phyloP scores from a whole-genome alignment of 192 early-diverging fungal species.

The Backusella macrospora region DNA sequence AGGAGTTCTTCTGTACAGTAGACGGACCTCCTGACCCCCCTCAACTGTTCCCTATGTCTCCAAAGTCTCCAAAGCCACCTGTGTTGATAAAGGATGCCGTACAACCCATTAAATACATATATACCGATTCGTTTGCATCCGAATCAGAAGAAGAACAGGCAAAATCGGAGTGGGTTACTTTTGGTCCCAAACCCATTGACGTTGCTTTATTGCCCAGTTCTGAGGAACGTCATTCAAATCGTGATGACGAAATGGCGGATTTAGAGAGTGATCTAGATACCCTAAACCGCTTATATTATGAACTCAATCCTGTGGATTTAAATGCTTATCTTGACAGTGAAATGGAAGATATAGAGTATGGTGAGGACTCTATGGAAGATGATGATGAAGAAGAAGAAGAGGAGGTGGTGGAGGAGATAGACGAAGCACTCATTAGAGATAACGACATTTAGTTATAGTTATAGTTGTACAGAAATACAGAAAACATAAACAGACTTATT shows the following conservation, averaged over 20 bases:
- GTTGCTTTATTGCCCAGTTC: slow-evolving; percentile 18
- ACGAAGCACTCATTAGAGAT: neutral
- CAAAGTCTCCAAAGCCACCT: neutral
- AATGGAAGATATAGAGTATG: neutral
- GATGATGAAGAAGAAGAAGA: slow-evolving; percentile 16
- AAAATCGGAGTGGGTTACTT: slow-evolving; percentile 1
- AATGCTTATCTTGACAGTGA: neutral
- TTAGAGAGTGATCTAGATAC: slow-evolving; percentile 28
- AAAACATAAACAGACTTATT: neutral
- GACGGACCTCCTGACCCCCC: slow-evolving; percentile 19
- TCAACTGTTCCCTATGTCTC: slow-evolving; percentile 23
- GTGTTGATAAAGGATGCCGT: slow-evolving; percentile 24
- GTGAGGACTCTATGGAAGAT: slow-evolving; percentile 12
- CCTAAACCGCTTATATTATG: slow-evolving; percentile 17
- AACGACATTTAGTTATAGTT: slow-evolving; percentile 4
- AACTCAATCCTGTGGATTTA: slow-evolving; percentile 19
- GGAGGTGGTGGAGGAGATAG: neutral
- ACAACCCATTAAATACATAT: slow-evolving; percentile 21
- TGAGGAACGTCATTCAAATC: slow-evolving; percentile 23
- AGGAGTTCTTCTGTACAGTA: slow-evolving; percentile 42
- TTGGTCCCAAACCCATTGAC: slow-evolving; percentile 24
- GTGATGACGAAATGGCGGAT: slow-evolving; percentile 32
- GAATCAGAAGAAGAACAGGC: slow-evolving; percentile 18
- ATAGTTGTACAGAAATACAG: no score
- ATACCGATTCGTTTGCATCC: neutral